These are phyloP conservation scores for Pinus tabuliformis DNA, from an alignment of 75 land plant species.

Conservation along the genomic window DNA sequence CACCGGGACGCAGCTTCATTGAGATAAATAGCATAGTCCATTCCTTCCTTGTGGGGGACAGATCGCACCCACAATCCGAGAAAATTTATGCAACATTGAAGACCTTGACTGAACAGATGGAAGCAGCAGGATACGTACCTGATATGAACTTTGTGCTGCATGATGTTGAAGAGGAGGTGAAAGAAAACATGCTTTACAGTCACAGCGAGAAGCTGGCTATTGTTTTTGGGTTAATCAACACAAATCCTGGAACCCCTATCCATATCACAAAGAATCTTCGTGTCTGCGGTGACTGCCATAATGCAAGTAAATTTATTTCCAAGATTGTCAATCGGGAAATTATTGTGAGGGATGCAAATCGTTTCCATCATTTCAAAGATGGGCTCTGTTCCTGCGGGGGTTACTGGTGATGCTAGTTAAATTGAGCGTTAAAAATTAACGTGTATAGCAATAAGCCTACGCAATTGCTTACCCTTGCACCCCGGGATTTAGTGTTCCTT, in stretches of 20 bases:
- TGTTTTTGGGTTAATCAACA: constrained; percentile 13
- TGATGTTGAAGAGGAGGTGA: constrained; percentile 3
- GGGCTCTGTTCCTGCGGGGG: constrained; percentile 18
- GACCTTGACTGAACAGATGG: constrained; percentile 8
- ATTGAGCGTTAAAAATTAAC: too few relatives aligned
- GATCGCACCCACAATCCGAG: constrained; percentile 10
- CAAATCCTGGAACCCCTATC: constrained; percentile 13
- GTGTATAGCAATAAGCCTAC: too few relatives aligned
- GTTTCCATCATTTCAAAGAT: constrained; percentile 12
- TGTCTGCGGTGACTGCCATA: constrained; percentile 13
- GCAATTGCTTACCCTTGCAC: too few relatives aligned
- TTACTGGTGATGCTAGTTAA: constrained; percentile 9
- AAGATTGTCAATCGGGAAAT: constrained; percentile 13
- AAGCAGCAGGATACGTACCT: constrained; percentile 10
- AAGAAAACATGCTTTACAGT: constrained; percentile 12
- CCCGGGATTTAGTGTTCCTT: too few relatives aligned
- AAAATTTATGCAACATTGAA: constrained; percentile 6
- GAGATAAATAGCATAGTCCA: constrained; percentile 13
- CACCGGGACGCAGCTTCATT: constrained; percentile 12
- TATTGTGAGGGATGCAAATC: constrained; percentile 10
- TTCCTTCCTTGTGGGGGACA: constrained; percentile 12
- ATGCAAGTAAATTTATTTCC: constrained; percentile 15
- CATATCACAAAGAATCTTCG: constrained; percentile 12
- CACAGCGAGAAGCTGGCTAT: constrained; percentile 21
- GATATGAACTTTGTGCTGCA: constrained; percentile 10